A percentile compares a stretch with the other conserved stretches of the same genome.
Evolutionary conservation across 176 grass and related monocot species (phyloP).

Genomic region (Ensete glaucum): DNA sequence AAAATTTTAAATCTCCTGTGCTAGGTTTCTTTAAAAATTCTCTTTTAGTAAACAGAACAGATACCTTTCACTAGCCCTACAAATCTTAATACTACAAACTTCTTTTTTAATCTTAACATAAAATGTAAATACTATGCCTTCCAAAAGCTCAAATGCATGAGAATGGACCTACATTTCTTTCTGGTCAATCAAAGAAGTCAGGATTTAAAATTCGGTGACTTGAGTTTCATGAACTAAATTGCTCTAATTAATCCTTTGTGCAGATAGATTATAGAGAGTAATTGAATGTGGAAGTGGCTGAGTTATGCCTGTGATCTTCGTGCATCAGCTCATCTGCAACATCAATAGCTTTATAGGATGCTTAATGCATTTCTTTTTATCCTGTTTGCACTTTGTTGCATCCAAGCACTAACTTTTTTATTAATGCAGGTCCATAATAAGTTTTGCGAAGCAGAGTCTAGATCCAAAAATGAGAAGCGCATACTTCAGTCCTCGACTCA

Average conservation of each 20-base stretch:
- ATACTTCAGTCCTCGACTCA: slow-evolving; percentile 92
- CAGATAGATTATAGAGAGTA: not conserved
- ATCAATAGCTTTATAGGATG: not conserved
- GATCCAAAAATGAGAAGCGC: slow-evolving; percentile 66
- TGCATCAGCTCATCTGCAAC: not conserved
- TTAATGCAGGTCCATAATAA: slow-evolving; percentile 67
- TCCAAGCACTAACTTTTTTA: slow-evolving; percentile 14
- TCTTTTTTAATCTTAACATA: too few relatives aligned
- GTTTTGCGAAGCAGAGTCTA: slow-evolving; percentile 82
- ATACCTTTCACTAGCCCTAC: too few relatives aligned
- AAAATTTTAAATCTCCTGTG: too few relatives aligned
- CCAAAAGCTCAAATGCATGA: too few relatives aligned
- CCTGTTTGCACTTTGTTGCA: not conserved
- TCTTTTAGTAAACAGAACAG: too few relatives aligned
- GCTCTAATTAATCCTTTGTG: not conserved
- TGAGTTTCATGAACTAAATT: too few relatives aligned
- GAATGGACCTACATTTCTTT: too few relatives aligned
- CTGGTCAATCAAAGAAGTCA: too few relatives aligned
- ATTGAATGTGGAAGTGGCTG: not conserved
- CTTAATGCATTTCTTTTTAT: not conserved
- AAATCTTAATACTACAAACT: too few relatives aligned
- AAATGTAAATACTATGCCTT: too few relatives aligned
- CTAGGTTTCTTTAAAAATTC: too few relatives aligned
- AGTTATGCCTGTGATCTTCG: not conserved
- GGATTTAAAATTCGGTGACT: too few relatives aligned